phyloP scores from a whole-genome alignment of 805 yeast genomes.

The Candida corydali region DNA sequence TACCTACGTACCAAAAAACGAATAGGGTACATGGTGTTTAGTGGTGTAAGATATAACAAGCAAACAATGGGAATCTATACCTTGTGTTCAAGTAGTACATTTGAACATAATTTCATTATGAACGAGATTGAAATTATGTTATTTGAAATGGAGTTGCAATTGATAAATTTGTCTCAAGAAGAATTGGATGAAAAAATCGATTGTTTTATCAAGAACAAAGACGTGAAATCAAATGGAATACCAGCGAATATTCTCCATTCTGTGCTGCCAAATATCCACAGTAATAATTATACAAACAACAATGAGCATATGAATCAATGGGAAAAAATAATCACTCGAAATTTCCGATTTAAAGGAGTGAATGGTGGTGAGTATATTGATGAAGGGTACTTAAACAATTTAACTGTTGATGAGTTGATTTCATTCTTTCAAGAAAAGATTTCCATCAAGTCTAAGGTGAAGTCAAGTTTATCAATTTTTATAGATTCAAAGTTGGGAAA shows the following conservation, averaged over 20 bases:
- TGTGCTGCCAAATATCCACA: conserved; percentile 22
- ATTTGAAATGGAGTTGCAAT: conserved; percentile 31
- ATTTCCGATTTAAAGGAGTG: conserved; percentile 36
- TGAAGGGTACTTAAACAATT: conserved; percentile 17
- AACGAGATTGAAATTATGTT: conserved; percentile 47
- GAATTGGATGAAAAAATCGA: conserved; percentile 30
- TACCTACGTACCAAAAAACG: conserved; percentile 54
- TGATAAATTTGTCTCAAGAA: conserved; percentile 24
- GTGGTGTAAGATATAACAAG: conserved; percentile 51
- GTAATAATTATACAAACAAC: conserved; percentile 18
- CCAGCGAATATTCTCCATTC: conserved; percentile 18
- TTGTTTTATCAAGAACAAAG: conserved; percentile 29
- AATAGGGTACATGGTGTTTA: conserved; percentile 59
- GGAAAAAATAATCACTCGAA: conserved; percentile 46
- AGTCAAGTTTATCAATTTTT: conserved; percentile 11
- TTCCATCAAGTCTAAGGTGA: conserved; percentile 12
- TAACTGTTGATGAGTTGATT: conserved; percentile 22
- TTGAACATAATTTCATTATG: conserved; percentile 38
- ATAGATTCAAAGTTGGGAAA: conserved; percentile 6
- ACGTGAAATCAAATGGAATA: conserved; percentile 5
- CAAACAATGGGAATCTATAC: conserved; percentile 57
- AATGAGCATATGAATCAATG: conserved; percentile 42
- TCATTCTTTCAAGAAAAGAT: conserved; percentile 10
- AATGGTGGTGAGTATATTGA: conserved; percentile 33
- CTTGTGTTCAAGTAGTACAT: conserved; percentile 49